phyloP scores from a whole-genome alignment of 2,329 filamentous ascomycete species.

The Arthrinium phaeospermum region DNA sequence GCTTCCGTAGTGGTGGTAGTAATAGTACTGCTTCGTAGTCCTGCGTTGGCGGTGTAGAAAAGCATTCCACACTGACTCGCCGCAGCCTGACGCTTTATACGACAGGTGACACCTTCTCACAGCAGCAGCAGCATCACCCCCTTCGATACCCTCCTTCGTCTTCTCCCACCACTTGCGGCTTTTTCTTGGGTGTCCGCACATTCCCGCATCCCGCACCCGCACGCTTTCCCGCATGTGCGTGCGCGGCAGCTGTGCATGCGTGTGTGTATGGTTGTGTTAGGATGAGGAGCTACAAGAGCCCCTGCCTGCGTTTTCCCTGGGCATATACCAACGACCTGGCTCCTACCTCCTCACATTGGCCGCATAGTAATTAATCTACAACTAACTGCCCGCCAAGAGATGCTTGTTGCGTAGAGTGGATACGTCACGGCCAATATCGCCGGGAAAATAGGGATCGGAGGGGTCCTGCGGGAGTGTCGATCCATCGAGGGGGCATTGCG shows the following conservation, averaged over 20 bases:
- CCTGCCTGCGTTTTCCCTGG: background rate
- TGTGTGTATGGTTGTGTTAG: background rate
- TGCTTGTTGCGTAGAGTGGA: constrained; percentile 29
- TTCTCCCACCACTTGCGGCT: background rate
- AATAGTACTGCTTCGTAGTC: constrained; percentile 13
- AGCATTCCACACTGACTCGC: background rate
- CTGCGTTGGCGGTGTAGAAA: constrained; percentile 1
- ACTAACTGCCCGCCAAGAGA: constrained; percentile 26
- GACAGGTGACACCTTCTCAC: background rate
- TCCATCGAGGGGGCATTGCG: constrained; percentile 18
- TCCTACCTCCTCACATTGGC: background rate
- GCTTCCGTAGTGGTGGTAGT: background rate
- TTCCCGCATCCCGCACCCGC: constrained; percentile 11
- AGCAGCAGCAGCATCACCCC: background rate
- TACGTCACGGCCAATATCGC: constrained; percentile 27
- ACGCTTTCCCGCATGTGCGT: background rate
- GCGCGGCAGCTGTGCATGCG: background rate
- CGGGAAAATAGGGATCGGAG: constrained; percentile 28
- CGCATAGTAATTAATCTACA: constrained; percentile 11
- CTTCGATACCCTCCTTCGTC: background rate
- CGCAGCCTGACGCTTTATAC: background rate
- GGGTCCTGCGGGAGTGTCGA: background rate
- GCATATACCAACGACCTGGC: background rate
- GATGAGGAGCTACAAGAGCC: background rate
- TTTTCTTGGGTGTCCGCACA: background rate